Base-by-base conservation (phyloP, 2,329 filamentous ascomycete genomes). In the Dothideomycetidae sp. region DNA sequence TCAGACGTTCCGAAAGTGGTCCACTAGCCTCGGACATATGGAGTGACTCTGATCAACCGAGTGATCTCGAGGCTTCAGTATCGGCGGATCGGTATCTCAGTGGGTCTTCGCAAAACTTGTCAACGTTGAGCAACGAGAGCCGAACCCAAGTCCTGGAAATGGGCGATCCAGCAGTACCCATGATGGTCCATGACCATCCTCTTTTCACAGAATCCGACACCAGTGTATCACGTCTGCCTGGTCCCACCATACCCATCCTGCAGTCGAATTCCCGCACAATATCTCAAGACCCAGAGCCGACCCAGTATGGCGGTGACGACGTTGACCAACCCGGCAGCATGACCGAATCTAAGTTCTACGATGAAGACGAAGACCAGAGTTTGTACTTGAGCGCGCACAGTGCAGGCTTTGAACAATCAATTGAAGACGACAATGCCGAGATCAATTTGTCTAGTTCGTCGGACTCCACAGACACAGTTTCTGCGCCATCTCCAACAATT, bases 281-380 rank as follows among this genome's bases (percentile, higher is more conserved):
- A n/a, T n/a, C n/a, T n/a, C n/a, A n/a, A n/a, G n/a, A n/a, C n/a
- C n/a, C n/a, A n/a, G n/a, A n/a, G n/a, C n/a, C n/a, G n/a, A n/a
- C n/a, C n/a, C n/a, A 26, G 29, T 12, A 31, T 31, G 29, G 12
- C 7, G 29, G 13, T 15, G 29, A 31, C 13, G 12, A 9, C 9
- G 14, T 31, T 26, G 21, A 26, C 21, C 21, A 15, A n/a, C 36
- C 14, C 51, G n/a, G n/a, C n/a, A n/a, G 51, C n/a, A 42, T 58
- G 46, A 35, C 56, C 10, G 48, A 60, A 44, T 88, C 82, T 4
- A 76, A 72, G 29, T 51, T 85, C 1, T 88, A 81, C 50, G 83
- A 73, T 23, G 80, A 84, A 41, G 79, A 84, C 43, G 81, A 88
- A 44, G 81, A 81, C 0, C 76, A 83, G 51, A 90, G 83, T 54